A percentile compares a stretch with the other conserved stretches of the same genome.
Evolutionary conservation across 2,329 filamentous ascomycete species (phyloP).

Genomic region (Fusarium denticulatum): DNA sequence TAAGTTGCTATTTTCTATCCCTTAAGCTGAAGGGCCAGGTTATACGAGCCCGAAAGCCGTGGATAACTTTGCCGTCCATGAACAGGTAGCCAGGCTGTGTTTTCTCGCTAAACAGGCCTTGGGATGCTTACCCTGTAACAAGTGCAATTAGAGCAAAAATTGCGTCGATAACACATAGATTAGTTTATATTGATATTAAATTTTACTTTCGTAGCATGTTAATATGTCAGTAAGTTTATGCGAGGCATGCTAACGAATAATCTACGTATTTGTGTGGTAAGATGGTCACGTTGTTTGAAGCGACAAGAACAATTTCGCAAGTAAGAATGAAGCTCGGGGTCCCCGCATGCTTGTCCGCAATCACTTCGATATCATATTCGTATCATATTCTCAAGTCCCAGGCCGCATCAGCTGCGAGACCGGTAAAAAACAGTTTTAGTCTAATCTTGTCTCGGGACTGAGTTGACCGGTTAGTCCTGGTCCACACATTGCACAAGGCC

Average conservation of each 20-base stretch:
- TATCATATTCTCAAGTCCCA: not conserved
- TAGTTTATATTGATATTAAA: not conserved
- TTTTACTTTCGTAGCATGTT: not conserved
- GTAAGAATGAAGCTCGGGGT: no score
- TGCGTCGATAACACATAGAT: not conserved
- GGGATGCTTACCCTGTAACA: constrained; percentile 19
- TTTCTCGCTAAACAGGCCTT: not conserved
- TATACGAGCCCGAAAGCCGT: not conserved
- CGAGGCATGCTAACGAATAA: not conserved
- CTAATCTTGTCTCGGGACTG: not conserved
- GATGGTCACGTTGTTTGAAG: not conserved
- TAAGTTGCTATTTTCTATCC: not conserved
- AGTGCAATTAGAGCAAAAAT: not conserved
- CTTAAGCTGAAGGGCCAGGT: not conserved
- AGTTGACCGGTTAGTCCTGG: not conserved
- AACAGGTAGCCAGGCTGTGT: not conserved
- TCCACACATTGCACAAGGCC: not conserved
- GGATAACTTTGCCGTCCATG: not conserved
- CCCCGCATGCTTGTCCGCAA: not conserved
- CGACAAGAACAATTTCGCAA: not conserved
- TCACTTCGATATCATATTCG: no score
- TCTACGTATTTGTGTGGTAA: not conserved
- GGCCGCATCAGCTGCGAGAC: not conserved
- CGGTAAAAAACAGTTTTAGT: not conserved
- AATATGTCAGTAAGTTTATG: no score